phyloP scores from a whole-genome alignment of 208 protist species.

The Acanthamoeba triangularis region DNA sequence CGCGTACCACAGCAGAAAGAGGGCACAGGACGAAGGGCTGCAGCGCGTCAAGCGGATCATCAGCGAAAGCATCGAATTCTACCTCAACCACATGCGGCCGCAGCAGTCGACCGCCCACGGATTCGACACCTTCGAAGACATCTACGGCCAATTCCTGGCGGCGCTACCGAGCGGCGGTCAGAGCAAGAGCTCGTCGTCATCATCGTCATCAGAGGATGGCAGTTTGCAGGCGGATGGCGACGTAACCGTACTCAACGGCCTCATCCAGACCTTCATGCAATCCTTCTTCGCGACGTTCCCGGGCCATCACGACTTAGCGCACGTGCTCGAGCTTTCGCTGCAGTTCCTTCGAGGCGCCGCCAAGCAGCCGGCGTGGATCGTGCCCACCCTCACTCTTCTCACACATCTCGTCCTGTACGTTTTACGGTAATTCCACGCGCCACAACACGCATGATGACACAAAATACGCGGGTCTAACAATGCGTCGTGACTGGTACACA shows the following conservation, averaged over 20 bases:
- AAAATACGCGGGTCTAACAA: too few species aligned
- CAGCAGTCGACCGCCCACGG: neutral
- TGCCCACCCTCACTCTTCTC: neutral
- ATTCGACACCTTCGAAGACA: neutral
- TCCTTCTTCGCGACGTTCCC: neutral
- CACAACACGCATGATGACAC: neutral
- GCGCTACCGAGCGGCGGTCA: neutral
- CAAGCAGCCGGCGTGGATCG: neutral
- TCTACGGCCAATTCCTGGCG: neutral
- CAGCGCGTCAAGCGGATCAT: neutral
- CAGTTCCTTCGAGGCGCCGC: neutral
- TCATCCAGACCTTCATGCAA: constrained; percentile 17
- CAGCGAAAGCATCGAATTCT: neutral
- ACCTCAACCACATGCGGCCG: neutral
- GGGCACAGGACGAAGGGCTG: neutral
- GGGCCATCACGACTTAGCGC: neutral
- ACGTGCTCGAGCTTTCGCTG: neutral
- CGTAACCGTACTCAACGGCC: neutral
- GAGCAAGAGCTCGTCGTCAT: neutral
- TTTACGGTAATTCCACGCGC: neutral
- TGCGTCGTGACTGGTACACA: neutral
- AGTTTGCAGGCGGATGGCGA: neutral
- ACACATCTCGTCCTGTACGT: constrained; percentile 1
- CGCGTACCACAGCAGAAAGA: neutral
- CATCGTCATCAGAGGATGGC: neutral